Conservation (phyloP, 1,284 basidiomycete genomes). For the Heimioporus punctisporus region DNA sequence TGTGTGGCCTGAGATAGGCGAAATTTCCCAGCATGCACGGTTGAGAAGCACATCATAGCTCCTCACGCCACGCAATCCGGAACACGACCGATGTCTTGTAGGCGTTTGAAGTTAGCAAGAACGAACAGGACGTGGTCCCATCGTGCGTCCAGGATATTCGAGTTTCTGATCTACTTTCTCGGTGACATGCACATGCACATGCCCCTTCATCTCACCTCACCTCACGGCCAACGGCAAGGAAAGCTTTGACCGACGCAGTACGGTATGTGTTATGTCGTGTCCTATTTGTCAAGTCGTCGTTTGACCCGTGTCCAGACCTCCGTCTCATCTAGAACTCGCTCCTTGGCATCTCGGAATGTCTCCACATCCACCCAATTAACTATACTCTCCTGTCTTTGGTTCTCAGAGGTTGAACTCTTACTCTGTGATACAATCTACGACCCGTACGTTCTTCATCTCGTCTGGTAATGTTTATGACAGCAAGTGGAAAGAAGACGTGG, state of each 20-base stretch:
- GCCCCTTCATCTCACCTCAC: constrained; percentile 74
- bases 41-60: constrained; percentile 73
- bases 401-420: constrained; percentile 67
- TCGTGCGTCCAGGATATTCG: constrained; percentile 45
- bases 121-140: no score
- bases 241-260: constrained; percentile 65
- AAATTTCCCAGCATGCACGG: constrained; percentile 81
- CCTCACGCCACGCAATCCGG: constrained; percentile 71
- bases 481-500: no score
- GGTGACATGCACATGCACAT: constrained; percentile 95
- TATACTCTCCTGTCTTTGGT: constrained; percentile 75
- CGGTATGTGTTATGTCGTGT: constrained; percentile 45
- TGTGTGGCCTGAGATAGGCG: no score
- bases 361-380: no score
- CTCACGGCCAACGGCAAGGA: constrained; percentile 65
- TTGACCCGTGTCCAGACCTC: constrained; percentile 45
- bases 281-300: not conserved
- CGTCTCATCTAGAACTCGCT: no score
- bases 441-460: constrained; percentile 84
- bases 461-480: constrained; percentile 79
- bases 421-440: constrained; percentile 87
- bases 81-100: no score
- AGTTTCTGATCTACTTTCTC: constrained; percentile 90
- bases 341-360: no score
- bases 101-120: no score